A percentile compares a stretch with the other conserved stretches of the same genome.
Evolutionary conservation across 2,329 filamentous ascomycete species (phyloP).

Genomic region (Arthrobotrys entomopaga): DNA sequence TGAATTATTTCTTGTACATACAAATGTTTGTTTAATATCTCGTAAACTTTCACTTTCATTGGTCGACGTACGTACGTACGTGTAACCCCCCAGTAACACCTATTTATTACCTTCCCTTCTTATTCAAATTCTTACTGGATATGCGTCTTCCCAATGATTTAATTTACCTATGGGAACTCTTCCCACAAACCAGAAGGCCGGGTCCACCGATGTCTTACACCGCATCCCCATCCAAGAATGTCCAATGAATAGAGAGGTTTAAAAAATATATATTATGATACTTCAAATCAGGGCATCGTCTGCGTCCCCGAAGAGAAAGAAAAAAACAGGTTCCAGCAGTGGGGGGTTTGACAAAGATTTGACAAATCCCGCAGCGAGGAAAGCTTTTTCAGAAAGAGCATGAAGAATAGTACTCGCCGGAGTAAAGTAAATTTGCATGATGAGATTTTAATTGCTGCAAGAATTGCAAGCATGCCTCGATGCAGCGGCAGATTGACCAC

Average conservation of each 20-base stretch:
- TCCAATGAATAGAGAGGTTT: background rate
- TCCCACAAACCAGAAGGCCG: constrained; percentile 54
- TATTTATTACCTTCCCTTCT: constrained; percentile 21
- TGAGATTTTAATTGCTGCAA: too few species aligned
- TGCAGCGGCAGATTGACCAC: constrained; percentile 13
- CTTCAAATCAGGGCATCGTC: too few species aligned
- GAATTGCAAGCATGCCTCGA: constrained; percentile 9
- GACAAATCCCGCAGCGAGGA: constrained; percentile 24
- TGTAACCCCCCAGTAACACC: too few species aligned
- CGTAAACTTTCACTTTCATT: constrained; percentile 5
- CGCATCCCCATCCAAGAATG: constrained; percentile 30
- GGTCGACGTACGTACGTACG: constrained; percentile 11
- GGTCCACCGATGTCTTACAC: constrained; percentile 46
- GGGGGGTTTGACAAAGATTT: constrained; percentile 13
- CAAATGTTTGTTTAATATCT: constrained; percentile 15
- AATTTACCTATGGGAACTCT: constrained; percentile 51
- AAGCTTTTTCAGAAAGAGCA: background rate
- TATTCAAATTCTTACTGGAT: constrained; percentile 23
- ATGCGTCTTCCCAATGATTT: constrained; percentile 29
- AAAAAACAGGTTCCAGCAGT: constrained; percentile 4
- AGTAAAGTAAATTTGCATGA: constrained; percentile 21
- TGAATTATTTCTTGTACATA: constrained; percentile 41
- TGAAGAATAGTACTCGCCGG: background rate
- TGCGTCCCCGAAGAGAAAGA: background rate
- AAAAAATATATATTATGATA: too few species aligned